Base-by-base conservation (phyloP, 768 basidiomycete species). In the Phaeotremella skinneri region DNA sequence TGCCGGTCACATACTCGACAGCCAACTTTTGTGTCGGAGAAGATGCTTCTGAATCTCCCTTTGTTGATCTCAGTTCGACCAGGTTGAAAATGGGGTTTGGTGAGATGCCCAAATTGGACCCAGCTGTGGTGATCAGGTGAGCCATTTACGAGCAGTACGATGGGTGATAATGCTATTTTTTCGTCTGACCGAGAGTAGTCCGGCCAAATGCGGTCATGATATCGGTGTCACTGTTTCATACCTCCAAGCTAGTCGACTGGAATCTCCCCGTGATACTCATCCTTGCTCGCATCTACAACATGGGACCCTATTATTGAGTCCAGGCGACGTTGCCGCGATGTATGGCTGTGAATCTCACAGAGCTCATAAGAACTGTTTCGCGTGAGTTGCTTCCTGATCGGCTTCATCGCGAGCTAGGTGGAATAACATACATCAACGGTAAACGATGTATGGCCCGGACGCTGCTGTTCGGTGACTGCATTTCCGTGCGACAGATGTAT, bases 231-330 rank as follows among this genome's bases (percentile, higher is more conserved):
- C 56, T 9, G 39, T 71, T 2, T 62, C 70, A 1, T 74, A 74
- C 34, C 62, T 74, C 11, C 60, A 67, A 48, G 73, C 70, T 14
- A 50, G 61, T 20, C 61, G 54, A 23, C 65, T 72, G 9, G 37
- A 47, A 16, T 23, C 53, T 21, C 66, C 62, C 21, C 52, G 70
- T 37, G 58, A 60, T 52, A 58, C 68, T 1, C 73, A 74, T 56
- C 73, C 73, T n/a, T 74, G 34, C 51, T 74, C 17, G 68, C 60
- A 31, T 68, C 60, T 49, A 41, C 55, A 43, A 67, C 67, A 41
- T 74, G 73, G 73, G 70, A 72, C 53, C 73, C 73, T 14, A 72
- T 50, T 37, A 14, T 58, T n/a, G n/a, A n/a, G n/a, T n/a, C n/a
- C n/a, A n/a, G n/a, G n/a, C n/a, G n/a, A 41, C 37, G n/a, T n/a